Evolutionary conservation across 495 filamentous ascomycete genomes (phyloP).

Genomic region (Pyronema omphalodes): DNA sequence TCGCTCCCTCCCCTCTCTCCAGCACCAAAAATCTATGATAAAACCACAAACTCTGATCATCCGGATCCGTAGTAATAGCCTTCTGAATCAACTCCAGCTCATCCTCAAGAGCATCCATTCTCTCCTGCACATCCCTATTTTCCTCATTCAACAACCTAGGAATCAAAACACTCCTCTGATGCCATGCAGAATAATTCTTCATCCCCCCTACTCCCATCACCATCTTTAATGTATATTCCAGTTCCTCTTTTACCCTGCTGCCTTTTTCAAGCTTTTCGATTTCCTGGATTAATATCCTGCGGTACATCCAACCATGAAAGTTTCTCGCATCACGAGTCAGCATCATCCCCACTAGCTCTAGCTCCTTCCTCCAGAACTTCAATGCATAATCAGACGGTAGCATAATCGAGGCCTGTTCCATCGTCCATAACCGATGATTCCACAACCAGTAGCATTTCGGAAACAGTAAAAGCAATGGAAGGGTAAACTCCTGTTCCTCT

Average conservation of each 20-base stretch:
- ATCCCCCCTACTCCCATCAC: slow-evolving; percentile 55
- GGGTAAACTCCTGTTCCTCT: slow-evolving; percentile 55
- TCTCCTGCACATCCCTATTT: slow-evolving; percentile 38
- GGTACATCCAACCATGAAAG: slow-evolving; percentile 94
- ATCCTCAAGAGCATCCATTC: slow-evolving; percentile 51
- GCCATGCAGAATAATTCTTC: slow-evolving; percentile 96
- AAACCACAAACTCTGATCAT: slow-evolving; percentile 89
- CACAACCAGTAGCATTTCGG: slow-evolving; percentile 99
- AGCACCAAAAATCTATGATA: slow-evolving; percentile 72
- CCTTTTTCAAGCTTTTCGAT: slow-evolving; percentile 41
- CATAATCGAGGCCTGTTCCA: slow-evolving; percentile 47
- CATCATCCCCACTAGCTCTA: slow-evolving; percentile 69
- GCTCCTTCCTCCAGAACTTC: slow-evolving; percentile 63
- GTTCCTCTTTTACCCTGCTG: slow-evolving; percentile 54
- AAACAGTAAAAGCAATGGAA: slow-evolving; percentile 63
- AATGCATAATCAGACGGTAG: slow-evolving; percentile 37
- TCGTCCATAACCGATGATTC: slow-evolving; percentile 85
- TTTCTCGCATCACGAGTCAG: slow-evolving; percentile 70
- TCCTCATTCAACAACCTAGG: slow-evolving; percentile 53
- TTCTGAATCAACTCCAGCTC: slow-evolving; percentile 58
- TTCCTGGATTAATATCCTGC: slow-evolving; percentile 49
- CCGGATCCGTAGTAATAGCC: slow-evolving; percentile 66
- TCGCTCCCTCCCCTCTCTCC: slow-evolving; percentile 28
- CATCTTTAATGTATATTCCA: slow-evolving; percentile 79
- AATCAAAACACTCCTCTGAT: slow-evolving; percentile 69